Conservation (phyloP, 2,329 filamentous ascomycete species). For the Juglanconis oblonga region DNA sequence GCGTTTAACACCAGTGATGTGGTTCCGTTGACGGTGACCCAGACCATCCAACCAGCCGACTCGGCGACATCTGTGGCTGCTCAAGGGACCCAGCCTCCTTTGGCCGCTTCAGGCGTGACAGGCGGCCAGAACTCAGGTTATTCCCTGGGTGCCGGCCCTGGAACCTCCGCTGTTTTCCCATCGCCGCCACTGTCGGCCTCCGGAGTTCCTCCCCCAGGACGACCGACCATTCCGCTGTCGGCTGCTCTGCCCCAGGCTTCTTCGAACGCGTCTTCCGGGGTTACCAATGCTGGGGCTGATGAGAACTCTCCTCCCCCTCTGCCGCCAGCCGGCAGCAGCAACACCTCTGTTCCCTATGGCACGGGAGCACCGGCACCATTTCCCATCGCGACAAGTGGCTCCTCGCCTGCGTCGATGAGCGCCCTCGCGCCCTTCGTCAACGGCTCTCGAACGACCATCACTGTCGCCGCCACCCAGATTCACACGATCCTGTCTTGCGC, state of each 20-base stretch:
- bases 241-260: too few relatives aligned
- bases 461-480: neutral
- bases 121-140: too few relatives aligned
- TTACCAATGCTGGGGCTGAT: neutral
- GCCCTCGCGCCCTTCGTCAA: neutral
- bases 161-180: neutral
- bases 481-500: constrained; percentile 5
- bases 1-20: too few relatives aligned
- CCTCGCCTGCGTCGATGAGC: neutral
- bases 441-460: constrained; percentile 3
- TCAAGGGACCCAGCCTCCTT: too few relatives aligned
- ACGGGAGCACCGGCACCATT: too few relatives aligned
- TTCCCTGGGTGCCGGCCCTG: too few relatives aligned
- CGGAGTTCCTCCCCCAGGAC: neutral
- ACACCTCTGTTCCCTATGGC: too few relatives aligned
- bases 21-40: too few relatives aligned
- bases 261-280: neutral
- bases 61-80: neutral
- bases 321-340: neutral
- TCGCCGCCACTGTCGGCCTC: neutral
- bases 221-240: too few relatives aligned
- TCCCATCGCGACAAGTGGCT: too few relatives aligned
- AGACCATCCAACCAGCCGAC: neutral
- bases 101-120: too few relatives aligned
- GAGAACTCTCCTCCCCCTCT: neutral